Base-by-base conservation (phyloP, 1,139 yeast species). In the Pichia sp. region DNA sequence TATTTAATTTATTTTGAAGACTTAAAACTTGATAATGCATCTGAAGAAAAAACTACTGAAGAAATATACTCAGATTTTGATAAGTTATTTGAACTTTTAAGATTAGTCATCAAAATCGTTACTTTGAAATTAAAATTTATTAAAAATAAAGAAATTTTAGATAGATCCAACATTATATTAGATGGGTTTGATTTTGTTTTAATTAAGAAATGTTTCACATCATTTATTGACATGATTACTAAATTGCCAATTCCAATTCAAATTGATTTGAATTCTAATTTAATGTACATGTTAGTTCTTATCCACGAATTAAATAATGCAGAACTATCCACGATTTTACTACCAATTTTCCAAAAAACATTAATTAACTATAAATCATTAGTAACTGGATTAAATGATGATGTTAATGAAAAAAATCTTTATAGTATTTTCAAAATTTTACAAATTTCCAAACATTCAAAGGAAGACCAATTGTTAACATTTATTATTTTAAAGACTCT, bases 71-170 rank as follows among this genome's bases (percentile, higher is more conserved):
- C 70, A 26, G 76, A 78, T 36, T 81, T 84, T 43, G 95, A 85
- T 52, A 87, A 85, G 54, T 64, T 86, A 38, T 86, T 88, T 57
- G 96, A 89, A 56, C 67, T 89, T 28, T 65, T 87, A 34, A 70
- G 95, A 50, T 71, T 88, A n/a, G 75, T 76, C 16, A 70, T 84
- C 69, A 67, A 81, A 23, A 81, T 87, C 0, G 64, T 86, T 14
- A 72, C 79, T 32, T 69, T 69, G 30, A 63, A 72, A 8, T 63
- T 84, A 28, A 89, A 93, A 10, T 76, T 79, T 43, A 64, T 82
- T 43, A 69, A 74, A 43, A 71, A 68, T 22, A 64, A 63, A 19
- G 65, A 64, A 7, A 61, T 65, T 13, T 57, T 61, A 34, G 51
- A 64, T 25, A 51, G 50, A 8, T 53, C 53, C 10, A 28, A 52